phyloP scores from a whole-genome alignment of 148 eudicot species.

The Dianthus caryophyllus region DNA sequence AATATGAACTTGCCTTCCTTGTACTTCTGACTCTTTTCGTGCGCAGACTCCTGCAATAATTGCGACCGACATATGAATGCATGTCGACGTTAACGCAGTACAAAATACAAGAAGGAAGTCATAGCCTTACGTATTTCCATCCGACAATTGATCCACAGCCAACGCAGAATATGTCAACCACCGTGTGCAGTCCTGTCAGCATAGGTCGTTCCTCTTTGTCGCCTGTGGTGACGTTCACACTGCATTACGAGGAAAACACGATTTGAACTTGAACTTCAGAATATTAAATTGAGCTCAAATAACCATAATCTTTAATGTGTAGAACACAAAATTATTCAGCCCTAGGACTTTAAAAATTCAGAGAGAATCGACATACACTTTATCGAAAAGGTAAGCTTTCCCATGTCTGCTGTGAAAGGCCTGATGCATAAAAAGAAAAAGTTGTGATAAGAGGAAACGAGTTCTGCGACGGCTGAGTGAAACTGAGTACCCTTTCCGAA shows the following conservation, averaged over 20 bases:
- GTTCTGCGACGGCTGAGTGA: neutral
- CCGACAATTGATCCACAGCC: conserved; percentile 80
- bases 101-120: neutral
- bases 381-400: conserved; percentile 75
- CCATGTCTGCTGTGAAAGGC: conserved; percentile 69
- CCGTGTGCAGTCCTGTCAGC: conserved; percentile 85
- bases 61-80: neutral
- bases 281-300: too few species aligned
- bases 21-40: conserved; percentile 62
- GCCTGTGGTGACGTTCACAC: conserved; percentile 70
- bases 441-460: neutral
- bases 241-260: conserved; percentile 14
- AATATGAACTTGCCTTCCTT: conserved; percentile 39
- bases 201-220: conserved; percentile 70
- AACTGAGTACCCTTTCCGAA: neutral
- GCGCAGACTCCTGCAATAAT: conserved; percentile 62
- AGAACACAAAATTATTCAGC: too few species aligned
- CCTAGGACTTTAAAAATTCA: neutral
- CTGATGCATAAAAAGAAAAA: conserved; percentile 42
- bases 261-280: too few species aligned
- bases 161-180: conserved; percentile 77
- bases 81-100: conserved; percentile 11
- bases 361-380: conserved; percentile 52
- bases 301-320: too few species aligned
- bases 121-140: conserved; percentile 77